phyloP scores from a whole-genome alignment of 2,329 filamentous ascomycete species.

The Fusarium buharicum region DNA sequence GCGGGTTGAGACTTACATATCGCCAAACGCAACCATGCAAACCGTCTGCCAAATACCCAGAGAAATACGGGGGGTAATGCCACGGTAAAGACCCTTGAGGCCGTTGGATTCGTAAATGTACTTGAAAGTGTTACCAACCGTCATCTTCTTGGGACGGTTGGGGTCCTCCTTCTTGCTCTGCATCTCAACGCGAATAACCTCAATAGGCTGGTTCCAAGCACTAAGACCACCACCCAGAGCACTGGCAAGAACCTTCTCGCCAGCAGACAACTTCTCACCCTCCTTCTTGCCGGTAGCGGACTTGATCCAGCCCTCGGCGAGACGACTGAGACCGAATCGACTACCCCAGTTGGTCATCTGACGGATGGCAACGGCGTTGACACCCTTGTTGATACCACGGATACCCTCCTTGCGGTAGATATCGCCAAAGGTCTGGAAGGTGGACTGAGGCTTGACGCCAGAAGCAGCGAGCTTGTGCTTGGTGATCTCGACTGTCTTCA shows the following conservation, averaged over 20 bases:
- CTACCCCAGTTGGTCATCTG: slow-evolving; percentile 99
- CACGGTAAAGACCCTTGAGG: slow-evolving; percentile 91
- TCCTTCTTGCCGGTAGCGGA: slow-evolving; percentile 80
- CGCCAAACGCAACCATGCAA: slow-evolving; percentile 99
- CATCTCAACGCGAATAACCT: slow-evolving; percentile 99
- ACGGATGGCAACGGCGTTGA: slow-evolving; percentile 97
- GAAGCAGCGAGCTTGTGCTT: slow-evolving; percentile 91
- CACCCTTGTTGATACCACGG: slow-evolving; percentile 95
- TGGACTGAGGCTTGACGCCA: slow-evolving; percentile 87
- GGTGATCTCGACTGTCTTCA: slow-evolving; percentile 99
- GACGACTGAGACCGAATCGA: slow-evolving; percentile 90
- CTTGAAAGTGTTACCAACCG: slow-evolving; percentile 81
- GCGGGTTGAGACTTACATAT: slow-evolving; percentile 77
- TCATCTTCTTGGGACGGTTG: slow-evolving; percentile 99
- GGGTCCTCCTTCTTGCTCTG: slow-evolving; percentile 98
- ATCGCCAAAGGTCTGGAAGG: slow-evolving; percentile 94
- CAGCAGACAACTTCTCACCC: slow-evolving; percentile 77
- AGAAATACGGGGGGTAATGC: slow-evolving; percentile 92
- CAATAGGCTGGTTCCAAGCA: slow-evolving; percentile 99
- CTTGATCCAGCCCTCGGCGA: slow-evolving; percentile 91
- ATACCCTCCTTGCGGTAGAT: slow-evolving; percentile 97
- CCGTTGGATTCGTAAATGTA: slow-evolving; percentile 96
- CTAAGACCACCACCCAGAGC: slow-evolving; percentile 91
- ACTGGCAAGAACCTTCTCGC: slow-evolving; percentile 90
- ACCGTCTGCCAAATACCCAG: slow-evolving; percentile 99